phyloP scores from a whole-genome alignment of 495 filamentous ascomycete genomes.

The Clohesyomyces aquaticus region DNA sequence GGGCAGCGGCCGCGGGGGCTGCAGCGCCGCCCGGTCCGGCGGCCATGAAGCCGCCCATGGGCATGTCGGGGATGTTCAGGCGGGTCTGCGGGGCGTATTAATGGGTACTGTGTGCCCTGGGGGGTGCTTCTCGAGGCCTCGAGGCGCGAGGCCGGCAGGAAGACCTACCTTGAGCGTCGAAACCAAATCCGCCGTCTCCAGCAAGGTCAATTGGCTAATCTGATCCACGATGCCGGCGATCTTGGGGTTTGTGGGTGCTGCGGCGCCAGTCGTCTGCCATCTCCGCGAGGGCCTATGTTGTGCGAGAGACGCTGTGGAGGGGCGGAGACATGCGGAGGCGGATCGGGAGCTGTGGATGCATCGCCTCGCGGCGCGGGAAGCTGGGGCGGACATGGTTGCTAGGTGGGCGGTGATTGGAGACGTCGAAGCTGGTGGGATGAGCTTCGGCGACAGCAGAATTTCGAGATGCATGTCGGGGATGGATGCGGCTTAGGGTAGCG shows the following conservation, averaged over 20 bases:
- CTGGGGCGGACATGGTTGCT: conserved; percentile 64
- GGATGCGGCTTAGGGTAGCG: conserved; percentile 41
- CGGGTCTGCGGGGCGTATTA: conserved; percentile 73
- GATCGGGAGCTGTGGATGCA: conserved; percentile 53
- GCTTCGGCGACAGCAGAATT: conserved; percentile 22
- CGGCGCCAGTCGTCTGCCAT: conserved; percentile 73
- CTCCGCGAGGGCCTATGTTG: conserved; percentile 53
- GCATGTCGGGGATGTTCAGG: conserved; percentile 97
- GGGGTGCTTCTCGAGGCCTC: too few relatives aligned
- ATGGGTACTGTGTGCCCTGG: too few relatives aligned
- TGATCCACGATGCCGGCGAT: conserved; percentile 93
- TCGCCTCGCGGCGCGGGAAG: conserved; percentile 61
- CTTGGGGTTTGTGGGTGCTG: conserved; percentile 72
- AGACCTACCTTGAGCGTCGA: conserved; percentile 78
- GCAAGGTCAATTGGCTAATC: conserved; percentile 93
- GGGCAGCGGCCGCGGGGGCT: conserved; percentile 65
- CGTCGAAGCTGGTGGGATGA: conserved; percentile 10
- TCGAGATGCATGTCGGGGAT: conserved; percentile 7
- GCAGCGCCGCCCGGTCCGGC: conserved; percentile 55
- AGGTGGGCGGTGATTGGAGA: conserved; percentile 1
- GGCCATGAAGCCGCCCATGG: conserved; percentile 84
- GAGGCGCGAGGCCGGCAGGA: too few relatives aligned
- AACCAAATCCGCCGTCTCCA: conserved; percentile 96
- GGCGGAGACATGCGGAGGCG: conserved; percentile 26
- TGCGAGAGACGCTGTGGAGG: conserved; percentile 27